Evolutionary conservation across 345 rosid species (phyloP), one percentile per base, ranked within the genome.

Genomic region (Streptanthus diversifolius): DNA sequence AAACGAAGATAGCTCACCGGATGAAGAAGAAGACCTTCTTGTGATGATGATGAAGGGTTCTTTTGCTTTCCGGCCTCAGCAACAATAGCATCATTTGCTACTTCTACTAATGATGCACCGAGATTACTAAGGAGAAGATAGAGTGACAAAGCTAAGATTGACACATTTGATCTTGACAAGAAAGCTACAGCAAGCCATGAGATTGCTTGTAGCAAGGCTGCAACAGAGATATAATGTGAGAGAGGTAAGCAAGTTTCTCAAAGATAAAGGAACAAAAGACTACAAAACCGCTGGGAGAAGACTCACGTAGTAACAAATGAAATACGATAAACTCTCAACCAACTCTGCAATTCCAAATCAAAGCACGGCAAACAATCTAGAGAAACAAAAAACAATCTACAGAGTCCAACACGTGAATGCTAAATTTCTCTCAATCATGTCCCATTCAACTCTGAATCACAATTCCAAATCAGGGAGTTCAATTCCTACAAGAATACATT

Each of bases 21-120:
- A 83, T 41, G 55, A 29, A 5, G 55, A 52, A 3, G 48, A n/a
- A 24, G 56, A 17, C 24, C 25, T 24, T 8, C 12, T 19, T 47
- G 13, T 47, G 22, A 8, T 17, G 51, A 24, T 11, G 33, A 14
- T 12, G 33, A 44, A 29, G 36, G 4, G 15, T 27, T 30, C 7
- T 69, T 73, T 24, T 81, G 86, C 66, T 86, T 87, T 15, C 79
- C 92, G 3, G 80, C 64, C 80, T 91, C 97, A 1, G 96, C 99
- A 13, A 91, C 97, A 69, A 91, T 83, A 67, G 99, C 99, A 70
- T 93, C 99, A 55, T 93, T 95, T 37, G 95, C 97, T 67, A 95
- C 97, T 80, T 93, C 97, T 0, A 87, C 88, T 70, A 93, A 77
- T 1, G 98, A 87, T 67, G 97, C 95, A 3, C 97, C 98, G 1